Evolutionary conservation across 805 yeast species (phyloP), one percentile per base, ranked within the genome.

Genomic region (Saccharomycopsis vini): DNA sequence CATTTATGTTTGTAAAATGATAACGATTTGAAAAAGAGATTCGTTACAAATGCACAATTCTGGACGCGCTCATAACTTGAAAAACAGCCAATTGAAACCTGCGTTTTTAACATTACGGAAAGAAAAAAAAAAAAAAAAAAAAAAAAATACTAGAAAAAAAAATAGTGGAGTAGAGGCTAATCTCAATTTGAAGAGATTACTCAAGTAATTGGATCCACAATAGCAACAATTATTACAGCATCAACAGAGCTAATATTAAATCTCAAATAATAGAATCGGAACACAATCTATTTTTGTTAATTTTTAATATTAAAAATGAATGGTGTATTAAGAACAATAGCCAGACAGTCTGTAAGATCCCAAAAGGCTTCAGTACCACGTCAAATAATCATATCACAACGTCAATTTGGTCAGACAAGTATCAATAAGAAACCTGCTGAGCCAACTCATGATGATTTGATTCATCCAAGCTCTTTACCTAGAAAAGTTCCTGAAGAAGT

Each of bases 401-500:
- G 39, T 22, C 5, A 13, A 7, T 38, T 38, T 38, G 7, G 35
- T 9, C 6, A 13, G 5, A 6, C 41, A 2, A n/a, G n/a, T 7
- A n/a, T 5, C 13, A 5, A 28, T 6, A 13, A 6, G 19, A 38
- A 38, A 29, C 13, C 7, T 20, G 24, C 22, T 16, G 29, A 15
- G 13, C 49, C 46, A 26, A 44, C 47, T 34, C 36, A 42, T 33
- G 49, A 48, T 36, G 51, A 48, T 40, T 44, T 49, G 35, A 23
- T 31, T n/a, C 40, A 43, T 24, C 50, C 42, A 24, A 21, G 40
- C 18, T 9, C 44, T 5, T 33, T 49, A 4, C 52, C 52, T 28
- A 47, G 52, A 46, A 38, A 49, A 12, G 44, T 42, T 7, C 50
- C 50, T 38, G 38, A 49, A 35, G 52, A 50, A 30, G 44, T 50